Conservation (phyloP, 805 yeast genomes). For the Spathaspora gorwiae region DNA sequence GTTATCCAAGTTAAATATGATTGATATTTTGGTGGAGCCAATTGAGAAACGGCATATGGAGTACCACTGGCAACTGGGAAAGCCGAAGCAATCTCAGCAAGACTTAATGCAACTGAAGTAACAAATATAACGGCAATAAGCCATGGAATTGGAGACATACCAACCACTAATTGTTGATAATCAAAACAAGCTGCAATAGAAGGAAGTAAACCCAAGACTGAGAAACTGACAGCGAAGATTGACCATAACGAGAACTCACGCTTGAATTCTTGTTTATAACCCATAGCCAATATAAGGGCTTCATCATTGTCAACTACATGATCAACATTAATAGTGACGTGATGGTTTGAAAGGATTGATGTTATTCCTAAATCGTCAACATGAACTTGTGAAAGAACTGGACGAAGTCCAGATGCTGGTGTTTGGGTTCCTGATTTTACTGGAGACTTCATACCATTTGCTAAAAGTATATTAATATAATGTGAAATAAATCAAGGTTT, state of each 20-base stretch:
- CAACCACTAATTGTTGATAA: slow-evolving; percentile 57
- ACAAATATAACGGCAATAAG: slow-evolving; percentile 53
- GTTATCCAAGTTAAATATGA: slow-evolving; percentile 58
- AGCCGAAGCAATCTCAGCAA: slow-evolving; percentile 64
- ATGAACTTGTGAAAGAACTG: slow-evolving; percentile 20
- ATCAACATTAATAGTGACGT: slow-evolving; percentile 40
- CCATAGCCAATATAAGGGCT: slow-evolving; percentile 52
- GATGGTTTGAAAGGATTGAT: slow-evolving; percentile 36
- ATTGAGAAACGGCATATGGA: slow-evolving; percentile 61
- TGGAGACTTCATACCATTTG: slow-evolving; percentile 1
- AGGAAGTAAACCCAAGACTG: slow-evolving; percentile 61
- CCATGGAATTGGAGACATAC: slow-evolving; percentile 61
- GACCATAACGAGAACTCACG: slow-evolving; percentile 56
- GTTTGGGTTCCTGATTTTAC: slow-evolving; percentile 3
- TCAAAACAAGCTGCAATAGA: slow-evolving; percentile 61
- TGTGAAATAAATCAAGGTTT: too few species aligned
- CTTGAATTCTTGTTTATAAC: slow-evolving; percentile 60
- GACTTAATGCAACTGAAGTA: slow-evolving; percentile 52
- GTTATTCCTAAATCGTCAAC: slow-evolving; percentile 35
- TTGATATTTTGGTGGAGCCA: slow-evolving; percentile 52
- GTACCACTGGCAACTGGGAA: slow-evolving; percentile 68
- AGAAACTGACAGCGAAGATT: slow-evolving; percentile 58
- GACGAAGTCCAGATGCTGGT: slow-evolving; percentile 1
- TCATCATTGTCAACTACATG: slow-evolving; percentile 47
- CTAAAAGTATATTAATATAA: background rate